phyloP scores from a whole-genome alignment of 2,329 filamentous ascomycete genomes.

The Fusarium odoratissimum region DNA sequence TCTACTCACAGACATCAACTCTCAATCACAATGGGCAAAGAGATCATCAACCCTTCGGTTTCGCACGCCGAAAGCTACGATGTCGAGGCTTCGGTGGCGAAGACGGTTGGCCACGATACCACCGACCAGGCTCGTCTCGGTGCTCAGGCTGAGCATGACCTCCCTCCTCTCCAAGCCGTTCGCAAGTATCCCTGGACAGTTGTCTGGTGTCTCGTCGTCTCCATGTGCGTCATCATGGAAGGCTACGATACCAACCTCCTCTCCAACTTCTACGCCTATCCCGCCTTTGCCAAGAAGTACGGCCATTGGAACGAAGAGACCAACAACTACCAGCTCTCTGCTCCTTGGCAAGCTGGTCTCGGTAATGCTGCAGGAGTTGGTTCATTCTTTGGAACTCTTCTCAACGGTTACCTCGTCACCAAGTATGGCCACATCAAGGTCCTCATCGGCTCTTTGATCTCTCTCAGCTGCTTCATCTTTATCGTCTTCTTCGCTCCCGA shows the following conservation, averaged over 20 bases:
- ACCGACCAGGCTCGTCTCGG: slow-evolving; percentile 29
- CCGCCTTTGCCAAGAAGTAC: slow-evolving; percentile 44
- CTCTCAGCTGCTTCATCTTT: slow-evolving; percentile 57
- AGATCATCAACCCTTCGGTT: slow-evolving; percentile 10
- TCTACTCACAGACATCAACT: background rate
- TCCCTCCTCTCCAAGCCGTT: slow-evolving; percentile 45
- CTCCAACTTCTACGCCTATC: slow-evolving; percentile 53
- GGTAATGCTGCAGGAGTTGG: slow-evolving; percentile 58
- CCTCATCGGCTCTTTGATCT: slow-evolving; percentile 55
- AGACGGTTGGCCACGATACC: slow-evolving; percentile 4
- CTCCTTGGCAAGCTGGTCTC: slow-evolving; percentile 63
- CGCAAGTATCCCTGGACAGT: slow-evolving; percentile 51
- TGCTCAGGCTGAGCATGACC: slow-evolving; percentile 41
- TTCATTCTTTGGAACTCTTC: slow-evolving; percentile 60
- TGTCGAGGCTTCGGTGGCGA: slow-evolving; percentile 9
- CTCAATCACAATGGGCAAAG: slow-evolving; percentile 14
- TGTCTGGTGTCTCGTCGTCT: slow-evolving; percentile 52
- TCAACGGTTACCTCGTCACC: slow-evolving; percentile 60
- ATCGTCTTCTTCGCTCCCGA: slow-evolving; percentile 59
- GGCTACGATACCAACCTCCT: slow-evolving; percentile 54
- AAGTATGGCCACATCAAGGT: slow-evolving; percentile 57
- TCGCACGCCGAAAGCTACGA: slow-evolving; percentile 22
- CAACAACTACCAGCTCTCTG: slow-evolving; percentile 54
- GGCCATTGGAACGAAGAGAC: slow-evolving; percentile 45
- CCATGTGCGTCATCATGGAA: slow-evolving; percentile 57